Percentiles rank a stretch among this genome's conserved stretches.
These are phyloP conservation scores for Avena atlantica DNA, from an alignment of 176 grass and related monocot genomes.

Conservation along the genomic window DNA sequence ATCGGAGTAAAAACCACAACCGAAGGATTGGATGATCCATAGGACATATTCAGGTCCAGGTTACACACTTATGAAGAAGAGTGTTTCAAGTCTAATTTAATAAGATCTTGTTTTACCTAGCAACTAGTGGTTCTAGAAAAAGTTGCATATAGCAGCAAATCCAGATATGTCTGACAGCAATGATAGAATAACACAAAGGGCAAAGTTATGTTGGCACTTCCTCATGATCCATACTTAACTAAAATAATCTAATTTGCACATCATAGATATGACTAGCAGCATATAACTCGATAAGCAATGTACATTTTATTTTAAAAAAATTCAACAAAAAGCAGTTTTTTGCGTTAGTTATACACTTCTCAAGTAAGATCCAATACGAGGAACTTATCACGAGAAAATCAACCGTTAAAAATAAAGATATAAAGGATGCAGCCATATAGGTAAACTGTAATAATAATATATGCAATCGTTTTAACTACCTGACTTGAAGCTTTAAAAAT, in stretches of 20 bases:
- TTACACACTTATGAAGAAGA: conserved; percentile 33
- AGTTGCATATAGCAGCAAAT: conserved; percentile 1
- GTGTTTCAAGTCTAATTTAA: conserved; percentile 15
- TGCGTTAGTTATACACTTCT: background rate
- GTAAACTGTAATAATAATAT: background rate
- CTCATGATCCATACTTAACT: conserved; percentile 30
- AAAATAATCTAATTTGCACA: background rate
- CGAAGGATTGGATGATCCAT: background rate
- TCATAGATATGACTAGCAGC: conserved; percentile 1
- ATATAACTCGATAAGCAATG: conserved; percentile 22
- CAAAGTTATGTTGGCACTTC: conserved; percentile 3
- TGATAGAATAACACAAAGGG: conserved; percentile 5
- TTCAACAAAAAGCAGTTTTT: background rate
- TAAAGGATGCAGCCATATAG: background rate
- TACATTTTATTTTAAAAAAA: background rate
- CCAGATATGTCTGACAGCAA: background rate
- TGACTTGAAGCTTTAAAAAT: background rate
- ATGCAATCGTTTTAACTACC: conserved; percentile 4
- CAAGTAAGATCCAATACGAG: background rate
- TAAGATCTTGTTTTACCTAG: conserved; percentile 32
- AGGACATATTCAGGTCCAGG: conserved; percentile 24
- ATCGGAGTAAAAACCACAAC: background rate
- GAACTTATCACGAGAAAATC: conserved; percentile 10
- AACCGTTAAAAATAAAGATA: conserved; percentile 18
- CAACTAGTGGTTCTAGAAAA: conserved; percentile 33